A percentile compares a stretch with the other conserved stretches of the same genome.
Evolutionary conservation across 768 basidiomycete genomes (phyloP).

Genomic region (Boletus rex-veris): DNA sequence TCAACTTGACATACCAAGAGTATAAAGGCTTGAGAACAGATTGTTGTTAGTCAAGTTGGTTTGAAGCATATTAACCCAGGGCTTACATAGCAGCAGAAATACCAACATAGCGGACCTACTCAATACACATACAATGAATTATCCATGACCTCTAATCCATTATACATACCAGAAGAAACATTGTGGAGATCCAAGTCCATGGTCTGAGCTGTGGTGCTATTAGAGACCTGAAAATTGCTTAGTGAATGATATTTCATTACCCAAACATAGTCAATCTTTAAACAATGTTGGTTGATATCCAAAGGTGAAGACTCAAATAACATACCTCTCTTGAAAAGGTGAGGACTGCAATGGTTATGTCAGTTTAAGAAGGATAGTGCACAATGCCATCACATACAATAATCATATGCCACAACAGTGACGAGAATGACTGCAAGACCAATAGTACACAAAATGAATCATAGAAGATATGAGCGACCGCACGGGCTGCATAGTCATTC

Average conservation of each 20-base stretch:
- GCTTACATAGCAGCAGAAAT: slow-evolving; percentile 2
- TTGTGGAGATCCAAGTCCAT: slow-evolving; percentile 1
- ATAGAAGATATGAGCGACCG: too few species aligned
- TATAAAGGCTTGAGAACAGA: not conserved
- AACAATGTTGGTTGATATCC: not conserved
- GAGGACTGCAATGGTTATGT: not conserved
- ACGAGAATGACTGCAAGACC: not conserved
- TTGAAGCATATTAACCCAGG: not conserved
- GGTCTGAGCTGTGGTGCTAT: not conserved
- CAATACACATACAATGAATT: not conserved
- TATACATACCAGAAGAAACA: slow-evolving; percentile 1
- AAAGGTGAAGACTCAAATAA: not conserved
- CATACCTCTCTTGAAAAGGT: slow-evolving; percentile 4
- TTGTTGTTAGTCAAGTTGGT: not conserved
- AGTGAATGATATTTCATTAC: not conserved
- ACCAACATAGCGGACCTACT: slow-evolving; percentile 4
- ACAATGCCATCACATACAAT: not conserved
- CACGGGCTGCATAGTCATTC: too few species aligned
- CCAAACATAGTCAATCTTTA: slow-evolving; percentile 8
- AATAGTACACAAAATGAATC: too few species aligned
- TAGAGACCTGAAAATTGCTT: not conserved
- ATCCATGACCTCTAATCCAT: too few species aligned
- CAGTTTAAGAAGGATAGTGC: not conserved
- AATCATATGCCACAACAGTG: not conserved
- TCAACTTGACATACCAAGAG: not conserved